A percentile compares a stretch with the other conserved stretches of the same genome.
phyloP scores from a whole-genome alignment of 1,284 basidiomycete genomes.

The Malassezia sympodialis region DNA sequence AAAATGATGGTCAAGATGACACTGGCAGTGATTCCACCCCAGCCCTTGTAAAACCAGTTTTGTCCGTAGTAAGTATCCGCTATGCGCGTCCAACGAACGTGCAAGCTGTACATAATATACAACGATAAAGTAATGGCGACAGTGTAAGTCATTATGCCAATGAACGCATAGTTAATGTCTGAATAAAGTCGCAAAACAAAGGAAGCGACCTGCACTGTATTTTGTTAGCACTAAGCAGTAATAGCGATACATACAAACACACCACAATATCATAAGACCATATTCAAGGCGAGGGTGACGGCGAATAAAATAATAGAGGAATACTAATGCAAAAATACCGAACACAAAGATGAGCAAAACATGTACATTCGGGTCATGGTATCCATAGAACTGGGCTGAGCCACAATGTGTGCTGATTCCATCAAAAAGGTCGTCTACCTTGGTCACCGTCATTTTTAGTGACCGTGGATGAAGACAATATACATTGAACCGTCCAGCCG shows the following conservation, averaged over 20 bases:
- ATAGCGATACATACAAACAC: neutral
- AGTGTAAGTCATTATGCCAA: constrained; percentile 8
- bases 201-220: constrained; percentile 1
- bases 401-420: neutral
- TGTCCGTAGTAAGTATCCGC: constrained; percentile 9
- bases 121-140: constrained; percentile 3
- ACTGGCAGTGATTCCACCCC: neutral
- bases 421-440: neutral
- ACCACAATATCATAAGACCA: neutral
- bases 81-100: constrained; percentile 11
- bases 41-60: constrained; percentile 7
- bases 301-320: constrained; percentile 4
- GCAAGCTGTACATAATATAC: constrained; percentile 7
- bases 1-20: neutral
- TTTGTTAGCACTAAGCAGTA: neutral
- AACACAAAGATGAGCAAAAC: constrained; percentile 12
- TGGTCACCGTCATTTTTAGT: neutral
- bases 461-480: neutral
- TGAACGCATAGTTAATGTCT: constrained; percentile 4
- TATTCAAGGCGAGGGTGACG: constrained; percentile 11
- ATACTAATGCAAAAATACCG: constrained; percentile 14
- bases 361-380: constrained; percentile 16
- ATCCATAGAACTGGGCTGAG: constrained; percentile 4
- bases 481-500: neutral
- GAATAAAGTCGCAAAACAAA: constrained; percentile 12